Evolutionary conservation across 345 rosid genomes (phyloP), one percentile per base, ranked within the genome.

Genomic region (Reutealis trisperma): DNA sequence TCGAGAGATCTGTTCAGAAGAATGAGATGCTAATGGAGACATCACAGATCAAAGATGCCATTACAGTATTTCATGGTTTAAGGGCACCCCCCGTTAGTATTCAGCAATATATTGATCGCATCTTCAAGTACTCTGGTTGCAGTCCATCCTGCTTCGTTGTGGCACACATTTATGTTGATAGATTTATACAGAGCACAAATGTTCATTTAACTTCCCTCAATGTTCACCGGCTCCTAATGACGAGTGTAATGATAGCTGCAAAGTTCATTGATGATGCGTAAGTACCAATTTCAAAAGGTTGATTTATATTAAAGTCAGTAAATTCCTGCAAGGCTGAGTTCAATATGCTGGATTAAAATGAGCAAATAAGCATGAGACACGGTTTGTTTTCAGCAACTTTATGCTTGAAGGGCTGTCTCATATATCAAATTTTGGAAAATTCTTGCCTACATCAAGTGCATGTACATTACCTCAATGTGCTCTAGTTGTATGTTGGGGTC

Each of bases 61-160:
- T 80, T 22, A 89, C 93, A 1, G 52, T 88, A 25, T 95, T 95
- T 77, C 92, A 93, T 24, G 97, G 97, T 9, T 63, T 79, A 70
- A 88, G 87, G 80, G 88, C 72, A 0, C 98, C 99, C 7, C 52
- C 88, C 22, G 88, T 95, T 67, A 87, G 84, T 77, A 87, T 95
- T 83, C 77, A 77, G 44, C 88, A 88, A 27, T 95, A 95, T 81
- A 74, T 93, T 64, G 89, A 90, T 65, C 94, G 98, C 61, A 92
- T 96, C 68, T 93, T 92, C 86, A 90, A 89, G 83, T 93, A 96
- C 81, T 89, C 91, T 21, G 77, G 81, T 70, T 96, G 99, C 88
- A 95, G 98, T 67, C 94, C 98, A 0, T 90, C 97, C n/a, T 95
- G 99, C 89, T 95, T 93, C 66, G 85, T 95, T 25, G 71, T 90